Evolutionary conservation across 306 rosid species (phyloP).

Genomic region (Medicago lupulina): DNA sequence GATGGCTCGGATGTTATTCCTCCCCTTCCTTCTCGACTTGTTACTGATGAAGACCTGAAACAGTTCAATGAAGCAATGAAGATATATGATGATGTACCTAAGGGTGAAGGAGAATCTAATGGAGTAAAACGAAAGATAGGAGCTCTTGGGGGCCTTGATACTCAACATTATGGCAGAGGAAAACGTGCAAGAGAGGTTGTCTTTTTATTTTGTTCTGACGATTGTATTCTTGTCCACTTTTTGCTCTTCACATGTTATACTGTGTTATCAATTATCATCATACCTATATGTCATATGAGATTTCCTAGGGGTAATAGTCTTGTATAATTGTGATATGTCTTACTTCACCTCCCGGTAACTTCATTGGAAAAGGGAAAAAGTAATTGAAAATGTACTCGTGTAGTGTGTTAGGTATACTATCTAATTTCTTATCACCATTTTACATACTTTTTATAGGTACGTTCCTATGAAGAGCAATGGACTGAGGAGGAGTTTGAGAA

Average conservation of each 20-base stretch:
- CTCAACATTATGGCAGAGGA: conserved; percentile 93
- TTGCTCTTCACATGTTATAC: not conserved
- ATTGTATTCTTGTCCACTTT: conserved; percentile 12
- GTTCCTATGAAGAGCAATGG: conserved; percentile 99
- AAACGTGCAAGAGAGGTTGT: conserved; percentile 99
- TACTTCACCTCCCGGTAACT: conserved; percentile 1
- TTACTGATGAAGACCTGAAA: conserved; percentile 86
- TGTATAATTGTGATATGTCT: conserved; percentile 6
- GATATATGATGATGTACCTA: conserved; percentile 79
- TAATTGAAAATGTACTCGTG: conserved; percentile 21
- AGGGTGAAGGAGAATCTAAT: conserved; percentile 57
- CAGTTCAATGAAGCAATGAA: conserved; percentile 88
- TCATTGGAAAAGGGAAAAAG: conserved; percentile 20
- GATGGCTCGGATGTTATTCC: conserved; percentile 60
- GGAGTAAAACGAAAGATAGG: conserved; percentile 82
- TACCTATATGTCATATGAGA: not conserved
- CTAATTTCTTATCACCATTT: conserved; percentile 22
- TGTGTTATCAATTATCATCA: not conserved
- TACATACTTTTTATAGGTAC: conserved; percentile 65
- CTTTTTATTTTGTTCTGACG: conserved; percentile 30
- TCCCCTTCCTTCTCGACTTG: conserved; percentile 84
- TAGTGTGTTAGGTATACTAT: conserved; percentile 16
- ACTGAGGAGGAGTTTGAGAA: conserved; percentile 99
- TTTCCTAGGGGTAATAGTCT: not conserved
- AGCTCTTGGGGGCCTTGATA: conserved; percentile 78